Evolutionary conservation across 306 rosid species (phyloP).

Genomic region (Abrus precatorius): DNA sequence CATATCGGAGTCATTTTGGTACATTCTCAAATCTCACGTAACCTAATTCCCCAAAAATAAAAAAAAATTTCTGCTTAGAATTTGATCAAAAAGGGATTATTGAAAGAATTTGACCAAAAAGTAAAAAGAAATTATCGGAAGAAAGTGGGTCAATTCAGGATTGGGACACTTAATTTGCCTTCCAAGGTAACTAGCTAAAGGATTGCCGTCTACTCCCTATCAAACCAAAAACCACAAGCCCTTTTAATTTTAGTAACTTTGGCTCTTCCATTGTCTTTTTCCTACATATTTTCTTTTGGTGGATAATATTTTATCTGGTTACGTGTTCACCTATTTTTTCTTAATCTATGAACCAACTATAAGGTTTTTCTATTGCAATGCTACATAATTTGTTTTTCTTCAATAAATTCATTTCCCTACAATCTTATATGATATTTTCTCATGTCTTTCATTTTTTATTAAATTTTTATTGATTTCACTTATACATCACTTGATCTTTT

Average conservation of each 20-base stretch:
- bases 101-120: not conserved
- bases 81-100: too few relatives aligned
- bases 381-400: not conserved
- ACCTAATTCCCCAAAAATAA: too few relatives aligned
- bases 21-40: too few relatives aligned
- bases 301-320: not conserved
- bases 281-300: not conserved
- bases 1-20: too few relatives aligned
- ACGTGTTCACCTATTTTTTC: not conserved
- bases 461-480: too few relatives aligned
- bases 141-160: not conserved
- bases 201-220: constrained; percentile 11
- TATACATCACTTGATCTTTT: too few relatives aligned
- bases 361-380: not conserved
- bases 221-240: not conserved
- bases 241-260: not conserved
- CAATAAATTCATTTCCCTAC: too few relatives aligned
- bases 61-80: too few relatives aligned
- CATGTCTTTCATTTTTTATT: too few relatives aligned
- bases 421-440: too few relatives aligned
- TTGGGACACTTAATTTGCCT: constrained; percentile 25
- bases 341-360: not conserved
- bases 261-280: not conserved
- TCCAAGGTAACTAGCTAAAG: constrained; percentile 3
- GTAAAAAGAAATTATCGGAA: too few relatives aligned